A percentile compares a stretch with the other conserved stretches of the same genome.
Evolutionary conservation across 768 basidiomycete species (phyloP).

Genomic region (Naganishia onofrii): DNA sequence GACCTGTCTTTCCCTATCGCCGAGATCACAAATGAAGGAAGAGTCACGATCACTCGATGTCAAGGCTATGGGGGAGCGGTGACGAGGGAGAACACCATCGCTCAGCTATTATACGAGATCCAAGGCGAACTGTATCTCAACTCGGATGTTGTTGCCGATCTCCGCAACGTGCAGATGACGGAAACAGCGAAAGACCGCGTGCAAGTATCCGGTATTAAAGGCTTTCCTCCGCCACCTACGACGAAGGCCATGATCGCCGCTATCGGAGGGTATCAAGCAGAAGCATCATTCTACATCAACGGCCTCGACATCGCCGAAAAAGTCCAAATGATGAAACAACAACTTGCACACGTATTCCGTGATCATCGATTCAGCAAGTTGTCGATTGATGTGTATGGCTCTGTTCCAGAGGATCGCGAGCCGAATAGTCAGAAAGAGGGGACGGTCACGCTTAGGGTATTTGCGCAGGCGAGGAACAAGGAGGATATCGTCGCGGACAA

Average conservation of each 20-base stretch:
- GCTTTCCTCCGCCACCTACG: conserved; percentile 10
- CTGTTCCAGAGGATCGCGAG: conserved; percentile 9
- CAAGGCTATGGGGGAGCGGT: conserved; percentile 22
- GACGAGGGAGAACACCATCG: conserved; percentile 16
- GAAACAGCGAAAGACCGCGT: conserved; percentile 1
- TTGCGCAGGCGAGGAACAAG: conserved; percentile 13
- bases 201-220: conserved; percentile 3
- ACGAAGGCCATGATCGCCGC: conserved; percentile 26
- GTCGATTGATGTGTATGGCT: conserved; percentile 14
- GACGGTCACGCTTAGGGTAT: not conserved
- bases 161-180: not conserved
- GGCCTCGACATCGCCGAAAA: conserved; percentile 15
- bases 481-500: conserved; percentile 19
- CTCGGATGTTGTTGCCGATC: conserved; percentile 25
- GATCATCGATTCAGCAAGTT: conserved; percentile 19
- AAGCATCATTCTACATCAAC: conserved; percentile 19
- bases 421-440: conserved; percentile 19
- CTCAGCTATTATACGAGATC: conserved; percentile 20
- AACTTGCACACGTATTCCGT: conserved; percentile 10
- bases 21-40: not conserved
- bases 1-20: conserved; percentile 23
- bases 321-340: conserved; percentile 18
- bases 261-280: conserved; percentile 9
- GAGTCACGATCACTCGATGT: conserved; percentile 6
- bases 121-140: conserved; percentile 21